Base-by-base conservation (phyloP, 73 alveolate genomes). In the Blepharisma stoltei region DNA sequence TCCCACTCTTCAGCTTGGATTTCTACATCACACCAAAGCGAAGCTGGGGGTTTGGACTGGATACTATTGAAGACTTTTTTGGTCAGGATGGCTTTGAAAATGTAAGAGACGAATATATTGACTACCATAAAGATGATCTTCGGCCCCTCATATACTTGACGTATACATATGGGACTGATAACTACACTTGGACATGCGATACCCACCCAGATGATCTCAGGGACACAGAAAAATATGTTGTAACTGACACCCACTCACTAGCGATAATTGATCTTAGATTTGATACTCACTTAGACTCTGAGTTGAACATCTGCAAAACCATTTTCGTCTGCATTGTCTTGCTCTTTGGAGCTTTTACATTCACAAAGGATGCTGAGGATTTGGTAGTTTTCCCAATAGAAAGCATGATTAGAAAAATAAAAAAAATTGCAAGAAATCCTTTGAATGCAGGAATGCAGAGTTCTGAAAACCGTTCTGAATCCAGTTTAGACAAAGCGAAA, bases 351-450 rank as follows among this genome's bases (percentile, higher is more conserved):
- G 94, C 95, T 6, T 20, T 90, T 20, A 73, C 84, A 9, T 81
- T 90, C 65, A 50, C 91, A 18, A 78, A 60, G 41, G 97, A 90
- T 78, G 94, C 97, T 50, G 71, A 73, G 66, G 76, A 78, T 27
- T 71, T 84, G 9, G 95, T 84, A 20, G 71, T 90, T 6, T 71
- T 78, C 69, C 97, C 97, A 37, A 83, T 90, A 6, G 97, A 90
- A 37, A 68, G 78, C 60, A 87, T 90, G 91, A 73, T 85, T 23
- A 68, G 55, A n/a, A 90, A 84, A 45, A 93, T 90, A 6, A 85
- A 82, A 53, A 71, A 77, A 11, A 79, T 90, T 23, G 97, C 94
- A 54, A 81, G 84, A 47, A 86, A 90, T 80, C 97, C 97, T 52
- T 78, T 87, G 25, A 21, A 70, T 21, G 86, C 89, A 4, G 66